Conservation (phyloP, 2,329 filamentous ascomycete species). For the Botrytis cinerea region DNA sequence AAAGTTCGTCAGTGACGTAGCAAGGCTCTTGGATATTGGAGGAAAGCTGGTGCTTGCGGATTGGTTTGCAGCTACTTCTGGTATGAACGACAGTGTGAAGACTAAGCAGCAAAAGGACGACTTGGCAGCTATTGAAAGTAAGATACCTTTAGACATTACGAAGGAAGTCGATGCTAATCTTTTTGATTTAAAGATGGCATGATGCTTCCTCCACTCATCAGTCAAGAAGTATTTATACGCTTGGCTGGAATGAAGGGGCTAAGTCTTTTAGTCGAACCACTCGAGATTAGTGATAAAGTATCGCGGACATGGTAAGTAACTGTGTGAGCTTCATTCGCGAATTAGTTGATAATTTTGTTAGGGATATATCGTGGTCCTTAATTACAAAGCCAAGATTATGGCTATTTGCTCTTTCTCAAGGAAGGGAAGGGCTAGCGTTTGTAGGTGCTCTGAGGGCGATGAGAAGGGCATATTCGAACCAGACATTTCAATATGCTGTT, state of each 20-base stretch:
- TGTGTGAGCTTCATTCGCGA: not conserved
- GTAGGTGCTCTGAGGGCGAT: not conserved
- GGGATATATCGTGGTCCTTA: conserved; percentile 1
- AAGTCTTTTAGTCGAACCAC: not conserved
- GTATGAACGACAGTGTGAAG: conserved; percentile 42
- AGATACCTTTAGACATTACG: conserved; percentile 3
- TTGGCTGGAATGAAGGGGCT: not conserved
- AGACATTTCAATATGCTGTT: not conserved
- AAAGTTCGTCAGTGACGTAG: conserved; percentile 58
- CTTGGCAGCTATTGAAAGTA: conserved; percentile 61
- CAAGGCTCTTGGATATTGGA: conserved; percentile 49
- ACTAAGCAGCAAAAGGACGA: conserved; percentile 50
- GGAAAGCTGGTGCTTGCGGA: conserved; percentile 60
- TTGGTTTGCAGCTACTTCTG: conserved; percentile 56
- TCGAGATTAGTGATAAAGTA: not conserved
- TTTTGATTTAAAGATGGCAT: conserved; percentile 52
- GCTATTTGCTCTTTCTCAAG: not conserved
- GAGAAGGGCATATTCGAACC: not conserved
- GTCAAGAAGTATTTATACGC: conserved; percentile 53
- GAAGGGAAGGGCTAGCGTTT: not conserved
- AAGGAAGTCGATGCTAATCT: conserved; percentile 7
- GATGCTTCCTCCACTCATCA: conserved; percentile 59
- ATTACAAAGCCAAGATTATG: not conserved
- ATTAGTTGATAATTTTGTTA: not conserved
- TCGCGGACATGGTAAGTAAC: not conserved